These are phyloP conservation scores for Arthrobotrys iridis DNA, from an alignment of 2,329 filamentous ascomycete genomes.

Conservation along the genomic window DNA sequence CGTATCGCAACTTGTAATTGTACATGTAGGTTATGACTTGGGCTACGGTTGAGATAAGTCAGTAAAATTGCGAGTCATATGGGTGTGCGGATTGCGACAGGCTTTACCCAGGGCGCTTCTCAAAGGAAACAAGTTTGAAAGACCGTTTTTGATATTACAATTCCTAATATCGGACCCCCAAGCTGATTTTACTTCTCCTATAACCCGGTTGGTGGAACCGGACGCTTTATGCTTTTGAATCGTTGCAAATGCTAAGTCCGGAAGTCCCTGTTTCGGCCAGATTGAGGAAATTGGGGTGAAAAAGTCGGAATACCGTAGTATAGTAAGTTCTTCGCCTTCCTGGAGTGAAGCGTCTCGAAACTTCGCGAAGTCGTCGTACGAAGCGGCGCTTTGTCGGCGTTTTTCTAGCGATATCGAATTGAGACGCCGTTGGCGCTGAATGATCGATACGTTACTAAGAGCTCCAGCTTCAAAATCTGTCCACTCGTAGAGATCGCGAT, in stretches of 20 bases:
- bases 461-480: constrained; percentile 17
- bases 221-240: constrained; percentile 2
- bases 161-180: constrained; percentile 16
- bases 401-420: not conserved
- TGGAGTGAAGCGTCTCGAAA: not conserved
- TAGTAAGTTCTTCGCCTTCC: not conserved
- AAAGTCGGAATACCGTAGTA: constrained; percentile 2
- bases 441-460: not conserved
- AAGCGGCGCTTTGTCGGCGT: constrained; percentile 1
- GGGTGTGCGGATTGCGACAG: not conserved
- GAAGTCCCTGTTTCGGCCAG: not conserved
- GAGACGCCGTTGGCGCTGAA: not conserved
- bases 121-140: not conserved
- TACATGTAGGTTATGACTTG: constrained; percentile 12
- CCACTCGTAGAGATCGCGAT: constrained; percentile 16
- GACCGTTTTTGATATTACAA: constrained; percentile 11
- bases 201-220: not conserved
- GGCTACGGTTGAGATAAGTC: not conserved
- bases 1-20: constrained; percentile 13
- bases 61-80: not conserved
- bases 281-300: not conserved
- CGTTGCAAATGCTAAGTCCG: not conserved
- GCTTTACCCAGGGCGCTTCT: not conserved
- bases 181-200: not conserved
- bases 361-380: not conserved